Evolutionary conservation across 1,284 basidiomycete species (phyloP), one percentile per base, ranked within the genome.

Genomic region (Microbotryum saponariae): DNA sequence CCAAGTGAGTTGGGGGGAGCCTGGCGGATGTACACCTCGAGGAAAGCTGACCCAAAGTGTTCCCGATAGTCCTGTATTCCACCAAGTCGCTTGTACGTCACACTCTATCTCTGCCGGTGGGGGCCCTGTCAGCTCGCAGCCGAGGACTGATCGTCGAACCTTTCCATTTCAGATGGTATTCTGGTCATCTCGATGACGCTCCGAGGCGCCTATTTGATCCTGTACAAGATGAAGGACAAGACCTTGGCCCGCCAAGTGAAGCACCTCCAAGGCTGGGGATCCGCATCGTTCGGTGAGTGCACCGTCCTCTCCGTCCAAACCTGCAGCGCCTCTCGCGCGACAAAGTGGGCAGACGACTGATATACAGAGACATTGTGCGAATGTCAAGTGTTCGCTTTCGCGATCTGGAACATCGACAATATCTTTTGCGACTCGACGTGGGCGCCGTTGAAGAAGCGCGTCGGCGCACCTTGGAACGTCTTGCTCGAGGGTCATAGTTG

Each of bases 41-140:
- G 10, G 20, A 8, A 10, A 6, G 14, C 20, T 20, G 47, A 48
- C 4, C 37, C 46, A 18, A 18, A 20, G 21, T 27, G 4, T 5
- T 20, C 16, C 2, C 23, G 6, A 1, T 37, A 58, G 56, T 31
- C 59, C 59, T 5, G 54, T 60, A 8, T 55, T 55, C 48, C 59
- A 60, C 31, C 53, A 60, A 60, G 53, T 56, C 6, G 27, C 59
- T 20, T 60, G 37, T 42, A 18, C 14, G 37, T 18, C 37, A 42
- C 18, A 42, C 5, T 42, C 37, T 42, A 2, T 42, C 14, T 4
- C 4, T 18, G 37, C 37, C 12, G 37, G 4, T 12, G 12, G 14
- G 37, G 16, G 14, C 37, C n/a, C n/a, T n/a, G n/a, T n/a, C 37
- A 25, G 37, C 16, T 42, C 12, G 16, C 16, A 18, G 16, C 37